These are phyloP conservation scores for Fusarium albosuccineum DNA, from an alignment of 2,329 filamentous ascomycete genomes.

Conservation along the genomic window DNA sequence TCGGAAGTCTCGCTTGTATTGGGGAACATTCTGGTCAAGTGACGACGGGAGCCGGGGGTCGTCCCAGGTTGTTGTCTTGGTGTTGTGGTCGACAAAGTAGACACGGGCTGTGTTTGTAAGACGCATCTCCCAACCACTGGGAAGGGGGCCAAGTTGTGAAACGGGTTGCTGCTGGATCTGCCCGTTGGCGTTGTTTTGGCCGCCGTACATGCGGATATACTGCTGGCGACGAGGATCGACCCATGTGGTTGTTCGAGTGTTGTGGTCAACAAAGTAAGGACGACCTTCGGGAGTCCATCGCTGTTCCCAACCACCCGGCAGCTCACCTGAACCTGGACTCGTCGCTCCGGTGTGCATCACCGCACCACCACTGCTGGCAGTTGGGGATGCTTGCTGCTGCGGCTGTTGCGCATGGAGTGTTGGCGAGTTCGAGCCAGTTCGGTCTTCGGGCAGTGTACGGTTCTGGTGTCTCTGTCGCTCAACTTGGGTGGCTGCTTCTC, in stretches of 20 bases:
- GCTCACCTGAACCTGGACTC: conserved; percentile 92
- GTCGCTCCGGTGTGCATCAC: conserved; percentile 96
- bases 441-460: conserved; percentile 93
- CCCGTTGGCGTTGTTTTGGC: conserved; percentile 85
- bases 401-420: conserved; percentile 72
- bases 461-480: conserved; percentile 96
- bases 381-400: conserved; percentile 52
- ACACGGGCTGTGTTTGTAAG: conserved; percentile 97
- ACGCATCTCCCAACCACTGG: conserved; percentile 99
- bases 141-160: conserved; percentile 92
- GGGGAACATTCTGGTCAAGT: conserved; percentile 96
- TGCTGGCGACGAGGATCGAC: conserved; percentile 97
- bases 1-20: conserved; percentile 99
- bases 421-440: conserved; percentile 93
- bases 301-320: conserved; percentile 97
- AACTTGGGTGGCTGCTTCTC: conserved; percentile 91
- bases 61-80: conserved; percentile 99
- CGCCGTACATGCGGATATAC: conserved; percentile 97
- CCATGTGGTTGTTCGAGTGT: conserved; percentile 98
- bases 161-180: conserved; percentile 97
- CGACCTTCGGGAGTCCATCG: conserved; percentile 94
- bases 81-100: conserved; percentile 99
- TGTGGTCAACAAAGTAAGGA: conserved; percentile 98
- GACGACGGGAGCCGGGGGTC: conserved; percentile 95
- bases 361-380: conserved; percentile 72